Evolutionary conservation across 352 stramenopile genomes (phyloP).

Genomic region (Pythium scleroteichum): DNA sequence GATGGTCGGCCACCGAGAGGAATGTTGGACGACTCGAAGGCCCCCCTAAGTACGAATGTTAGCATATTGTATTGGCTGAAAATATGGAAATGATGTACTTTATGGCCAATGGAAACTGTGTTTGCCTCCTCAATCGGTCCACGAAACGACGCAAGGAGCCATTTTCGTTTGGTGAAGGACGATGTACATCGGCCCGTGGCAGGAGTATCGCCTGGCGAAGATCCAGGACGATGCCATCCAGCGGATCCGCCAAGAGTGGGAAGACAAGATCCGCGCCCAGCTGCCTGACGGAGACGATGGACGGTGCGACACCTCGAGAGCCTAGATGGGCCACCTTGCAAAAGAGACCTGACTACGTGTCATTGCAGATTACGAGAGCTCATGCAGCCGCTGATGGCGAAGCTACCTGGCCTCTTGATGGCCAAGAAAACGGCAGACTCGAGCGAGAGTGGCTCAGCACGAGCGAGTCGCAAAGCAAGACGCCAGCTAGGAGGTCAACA

Average conservation of each 20-base stretch:
- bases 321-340: no score
- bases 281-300: slow-evolving; percentile 47
- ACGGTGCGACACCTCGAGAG: slow-evolving; percentile 35
- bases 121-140: not conserved
- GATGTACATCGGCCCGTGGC: slow-evolving; percentile 87
- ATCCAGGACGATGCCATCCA: slow-evolving; percentile 81
- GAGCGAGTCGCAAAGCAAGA: slow-evolving; percentile 21
- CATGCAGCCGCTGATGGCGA: slow-evolving; percentile 77
- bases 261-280: slow-evolving; percentile 57
- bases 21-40: slow-evolving; percentile 9
- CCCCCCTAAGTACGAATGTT: slow-evolving; percentile 12
- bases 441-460: not conserved
- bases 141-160: slow-evolving; percentile 17
- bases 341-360: not conserved
- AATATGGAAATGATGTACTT: not conserved
- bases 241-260: slow-evolving; percentile 62
- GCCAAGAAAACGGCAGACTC: slow-evolving; percentile 35
- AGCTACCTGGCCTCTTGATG: slow-evolving; percentile 67
- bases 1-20: not conserved
- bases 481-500: not conserved
- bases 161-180: not conserved
- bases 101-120: not conserved
- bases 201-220: slow-evolving; percentile 85
- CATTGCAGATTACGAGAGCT: slow-evolving; percentile 65
- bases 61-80: slow-evolving; percentile 9